A percentile compares a stretch with the other conserved stretches of the same genome.
Evolutionary conservation across 495 filamentous ascomycete genomes (phyloP).

Genomic region (Hypomontagnella monticulosa): DNA sequence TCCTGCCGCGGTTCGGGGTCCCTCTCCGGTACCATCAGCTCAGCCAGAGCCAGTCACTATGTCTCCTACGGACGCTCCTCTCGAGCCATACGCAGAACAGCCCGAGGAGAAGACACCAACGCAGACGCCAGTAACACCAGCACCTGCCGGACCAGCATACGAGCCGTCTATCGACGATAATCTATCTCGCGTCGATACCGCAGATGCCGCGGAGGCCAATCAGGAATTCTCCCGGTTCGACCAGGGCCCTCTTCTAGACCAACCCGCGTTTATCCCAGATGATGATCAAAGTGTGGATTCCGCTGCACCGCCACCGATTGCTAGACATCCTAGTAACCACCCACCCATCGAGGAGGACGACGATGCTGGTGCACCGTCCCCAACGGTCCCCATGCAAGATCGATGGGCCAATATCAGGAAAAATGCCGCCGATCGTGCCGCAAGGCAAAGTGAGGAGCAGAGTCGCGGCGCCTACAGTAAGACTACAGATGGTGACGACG

Average conservation of each 20-base stretch:
- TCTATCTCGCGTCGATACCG: slow-evolving; percentile 69
- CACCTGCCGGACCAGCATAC: slow-evolving; percentile 48
- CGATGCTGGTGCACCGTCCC: slow-evolving; percentile 39
- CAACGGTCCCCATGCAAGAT: slow-evolving; percentile 63
- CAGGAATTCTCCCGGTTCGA: slow-evolving; percentile 85
- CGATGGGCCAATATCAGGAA: slow-evolving; percentile 95
- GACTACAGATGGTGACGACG: slow-evolving; percentile 73
- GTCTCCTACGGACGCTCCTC: slow-evolving; percentile 35
- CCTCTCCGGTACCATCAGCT: slow-evolving; percentile 35
- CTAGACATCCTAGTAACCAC: slow-evolving; percentile 40
- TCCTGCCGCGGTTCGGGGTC: slow-evolving; percentile 29
- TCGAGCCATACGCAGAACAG: slow-evolving; percentile 45
- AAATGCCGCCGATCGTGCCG: slow-evolving; percentile 86
- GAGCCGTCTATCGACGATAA: slow-evolving; percentile 64
- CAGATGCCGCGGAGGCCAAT: slow-evolving; percentile 71
- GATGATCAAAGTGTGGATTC: slow-evolving; percentile 64
- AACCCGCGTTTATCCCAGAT: slow-evolving; percentile 83
- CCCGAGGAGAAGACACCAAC: slow-evolving; percentile 47
- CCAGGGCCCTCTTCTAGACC: slow-evolving; percentile 87
- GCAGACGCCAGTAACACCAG: slow-evolving; percentile 38
- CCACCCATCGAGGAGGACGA: slow-evolving; percentile 28
- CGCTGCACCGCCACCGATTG: slow-evolving; percentile 57
- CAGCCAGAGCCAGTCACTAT: slow-evolving; percentile 41
- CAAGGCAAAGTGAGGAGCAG: slow-evolving; percentile 69
- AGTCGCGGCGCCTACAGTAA: slow-evolving; percentile 61